A percentile compares a stretch with the other conserved stretches of the same genome.
Evolutionary conservation across 129 eudicot genomes (phyloP).

Genomic region (Artemisia argyi): DNA sequence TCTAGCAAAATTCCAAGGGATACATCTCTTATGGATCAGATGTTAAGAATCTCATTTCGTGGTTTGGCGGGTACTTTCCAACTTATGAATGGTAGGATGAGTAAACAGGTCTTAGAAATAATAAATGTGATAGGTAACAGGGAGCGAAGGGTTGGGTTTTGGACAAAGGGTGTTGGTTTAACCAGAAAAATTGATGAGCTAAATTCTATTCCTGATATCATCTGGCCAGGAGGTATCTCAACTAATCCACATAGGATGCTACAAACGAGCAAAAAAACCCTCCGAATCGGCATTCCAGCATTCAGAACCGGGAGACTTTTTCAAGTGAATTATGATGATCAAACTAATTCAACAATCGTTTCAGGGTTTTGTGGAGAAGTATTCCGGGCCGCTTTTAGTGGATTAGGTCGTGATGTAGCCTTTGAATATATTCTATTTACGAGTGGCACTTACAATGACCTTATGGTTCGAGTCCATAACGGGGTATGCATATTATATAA

Average conservation of each 20-base stretch:
- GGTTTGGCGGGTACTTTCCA: no score
- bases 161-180: no score
- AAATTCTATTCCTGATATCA: constrained; percentile 13
- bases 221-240: constrained; percentile 41
- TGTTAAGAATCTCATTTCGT: no score
- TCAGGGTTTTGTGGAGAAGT: no score
- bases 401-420: constrained; percentile 4
- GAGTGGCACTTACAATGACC: constrained; percentile 1
- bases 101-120: no score
- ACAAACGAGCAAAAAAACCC: constrained; percentile 23
- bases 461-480: background rate
- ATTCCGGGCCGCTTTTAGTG: constrained; percentile 27
- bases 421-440: constrained; percentile 9
- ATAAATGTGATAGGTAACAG: no score
- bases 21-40: no score
- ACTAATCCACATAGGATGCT: constrained; percentile 29
- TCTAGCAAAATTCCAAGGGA: no score
- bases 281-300: constrained; percentile 47
- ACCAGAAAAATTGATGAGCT: constrained; percentile 10
- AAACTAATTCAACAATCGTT: constrained; percentile 10
- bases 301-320: constrained; percentile 13
- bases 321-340: constrained; percentile 9
- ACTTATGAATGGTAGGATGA: no score
- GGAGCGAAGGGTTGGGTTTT: no score
- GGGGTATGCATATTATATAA: constrained; percentile 16